phyloP scores from a whole-genome alignment of 2,329 filamentous ascomycete species.

The Talaromyces sp. region DNA sequence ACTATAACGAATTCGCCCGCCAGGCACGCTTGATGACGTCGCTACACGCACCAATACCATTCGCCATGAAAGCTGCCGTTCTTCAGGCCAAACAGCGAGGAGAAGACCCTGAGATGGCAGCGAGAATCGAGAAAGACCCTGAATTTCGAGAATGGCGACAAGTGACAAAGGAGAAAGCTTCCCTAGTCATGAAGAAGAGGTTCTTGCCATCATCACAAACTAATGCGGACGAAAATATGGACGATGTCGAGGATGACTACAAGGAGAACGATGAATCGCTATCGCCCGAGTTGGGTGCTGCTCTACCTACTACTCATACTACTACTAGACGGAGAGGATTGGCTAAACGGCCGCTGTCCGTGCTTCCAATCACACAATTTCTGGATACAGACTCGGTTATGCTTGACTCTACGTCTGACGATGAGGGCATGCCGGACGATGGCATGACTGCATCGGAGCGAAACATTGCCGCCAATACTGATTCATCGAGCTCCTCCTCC shows the following conservation, averaged over 20 bases:
- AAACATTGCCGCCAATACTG: slow-evolving; percentile 40
- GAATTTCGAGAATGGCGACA: slow-evolving; percentile 13
- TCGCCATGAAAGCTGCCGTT: slow-evolving; percentile 44
- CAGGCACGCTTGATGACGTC: slow-evolving; percentile 60
- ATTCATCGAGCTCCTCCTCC: slow-evolving; percentile 6
- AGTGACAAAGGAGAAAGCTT: slow-evolving; percentile 20
- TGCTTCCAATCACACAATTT: slow-evolving; percentile 33
- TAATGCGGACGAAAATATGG: slow-evolving; percentile 24
- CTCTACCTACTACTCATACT: slow-evolving; percentile 31
- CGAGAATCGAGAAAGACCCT: slow-evolving; percentile 26
- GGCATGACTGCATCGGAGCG: slow-evolving; percentile 37
- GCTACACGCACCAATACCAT: slow-evolving; percentile 57
- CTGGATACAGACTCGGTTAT: slow-evolving; percentile 32
- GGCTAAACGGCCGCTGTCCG: slow-evolving; percentile 45
- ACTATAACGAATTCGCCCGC: slow-evolving; percentile 56
- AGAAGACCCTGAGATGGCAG: slow-evolving; percentile 42
- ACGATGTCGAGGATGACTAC: slow-evolving; percentile 36
- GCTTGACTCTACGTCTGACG: slow-evolving; percentile 24
- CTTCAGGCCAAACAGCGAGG: slow-evolving; percentile 54
- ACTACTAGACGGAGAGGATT: slow-evolving; percentile 32
- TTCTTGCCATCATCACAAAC: not conserved
- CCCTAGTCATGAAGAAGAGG: slow-evolving; percentile 34
- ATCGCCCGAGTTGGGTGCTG: slow-evolving; percentile 37
- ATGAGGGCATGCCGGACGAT: slow-evolving; percentile 26
- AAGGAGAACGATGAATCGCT: slow-evolving; percentile 51